These are phyloP conservation scores for Komagataella populi DNA, from an alignment of 805 yeast genomes.

Conservation along the genomic window DNA sequence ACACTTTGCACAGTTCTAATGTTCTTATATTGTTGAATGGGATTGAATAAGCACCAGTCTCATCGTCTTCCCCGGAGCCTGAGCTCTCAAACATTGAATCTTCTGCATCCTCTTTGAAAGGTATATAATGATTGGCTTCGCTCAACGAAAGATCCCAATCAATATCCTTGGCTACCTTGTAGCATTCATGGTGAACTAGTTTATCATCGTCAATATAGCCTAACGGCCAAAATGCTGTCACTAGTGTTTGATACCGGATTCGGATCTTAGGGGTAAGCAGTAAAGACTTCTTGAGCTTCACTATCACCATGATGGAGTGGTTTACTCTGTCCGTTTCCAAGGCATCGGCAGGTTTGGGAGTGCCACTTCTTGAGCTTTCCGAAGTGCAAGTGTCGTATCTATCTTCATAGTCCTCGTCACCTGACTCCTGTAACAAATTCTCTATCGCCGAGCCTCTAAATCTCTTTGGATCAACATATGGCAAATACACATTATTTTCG, in stretches of 20 bases:
- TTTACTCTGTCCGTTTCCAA: conserved; percentile 8
- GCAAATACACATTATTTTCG: not conserved
- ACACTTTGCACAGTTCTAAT: conserved; percentile 11
- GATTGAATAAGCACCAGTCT: not conserved
- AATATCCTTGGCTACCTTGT: conserved; percentile 23
- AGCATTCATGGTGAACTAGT: conserved; percentile 27
- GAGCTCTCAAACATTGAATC: conserved; percentile 3
- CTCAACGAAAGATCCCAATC: conserved; percentile 29
- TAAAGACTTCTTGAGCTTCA: conserved; percentile 28
- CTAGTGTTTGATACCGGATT: conserved; percentile 28
- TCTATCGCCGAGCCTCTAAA: not conserved
- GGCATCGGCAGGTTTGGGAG: not conserved
- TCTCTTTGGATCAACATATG: not conserved
- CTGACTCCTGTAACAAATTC: not conserved
- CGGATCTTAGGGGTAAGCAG: conserved; percentile 20
- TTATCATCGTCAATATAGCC: conserved; percentile 21
- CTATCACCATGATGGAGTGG: conserved; percentile 37
- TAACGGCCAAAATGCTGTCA: conserved; percentile 28
- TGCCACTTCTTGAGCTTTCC: not conserved
- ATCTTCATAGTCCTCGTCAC: conserved; percentile 10
- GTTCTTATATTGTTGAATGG: conserved; percentile 14
- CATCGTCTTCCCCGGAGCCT: conserved; percentile 8
- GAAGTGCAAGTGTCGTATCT: conserved; percentile 1
- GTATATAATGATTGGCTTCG: conserved; percentile 21
- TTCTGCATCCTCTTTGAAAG: conserved; percentile 10